Evolutionary conservation across 2,329 filamentous ascomycete species (phyloP), one percentile per base, ranked within the genome.

Genomic region (Beauveria sp.): DNA sequence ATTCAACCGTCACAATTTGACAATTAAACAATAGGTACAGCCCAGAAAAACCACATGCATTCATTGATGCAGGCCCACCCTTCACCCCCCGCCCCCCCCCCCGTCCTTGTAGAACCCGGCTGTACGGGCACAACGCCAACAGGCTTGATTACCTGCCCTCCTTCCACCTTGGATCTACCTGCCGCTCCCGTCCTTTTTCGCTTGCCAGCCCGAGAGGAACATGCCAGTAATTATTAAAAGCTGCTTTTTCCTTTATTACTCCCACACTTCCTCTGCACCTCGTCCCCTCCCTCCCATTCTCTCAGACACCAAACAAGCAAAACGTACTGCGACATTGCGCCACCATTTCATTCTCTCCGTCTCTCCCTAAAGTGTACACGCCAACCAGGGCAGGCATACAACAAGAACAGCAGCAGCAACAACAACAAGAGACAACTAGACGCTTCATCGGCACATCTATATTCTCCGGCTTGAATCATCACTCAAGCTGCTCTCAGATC

Each of bases 41-140:
- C 34, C 34, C 34, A 54, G 40, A 34, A 56, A 56, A 40, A 44
- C 26, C 53, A 44, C 53, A 55, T 46, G 53, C 53, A 55, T 41
- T 46, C 26, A 44, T 28, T 55, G 53, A 44, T 55, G 53, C 40
- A 55, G 50, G 34, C 50, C 10, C 12, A 4, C 20, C 5, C 44
- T 24, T n/a, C 7, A 18, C 41, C 46, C 46, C 43, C 43, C 22
- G 2, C 22, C 48, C 28, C 48, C 28, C 28, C 2, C 16, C 48
- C 28, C 24, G 26, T 47, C 51, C 43, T 37, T 37, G 54, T 56
- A 56, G 54, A 56, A 56, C 26, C 54, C 54, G 41, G 54, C 54
- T 43, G 18, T 24, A 34, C 28, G 43, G 54, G 26, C 20, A 40
- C 16, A 34, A 44, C 22, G 26, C 40, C 53, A 46, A 30, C 53